Evolutionary conservation across 805 yeast genomes (phyloP), one percentile per base, ranked within the genome.

Genomic region (Yamadazyma insecticola): DNA sequence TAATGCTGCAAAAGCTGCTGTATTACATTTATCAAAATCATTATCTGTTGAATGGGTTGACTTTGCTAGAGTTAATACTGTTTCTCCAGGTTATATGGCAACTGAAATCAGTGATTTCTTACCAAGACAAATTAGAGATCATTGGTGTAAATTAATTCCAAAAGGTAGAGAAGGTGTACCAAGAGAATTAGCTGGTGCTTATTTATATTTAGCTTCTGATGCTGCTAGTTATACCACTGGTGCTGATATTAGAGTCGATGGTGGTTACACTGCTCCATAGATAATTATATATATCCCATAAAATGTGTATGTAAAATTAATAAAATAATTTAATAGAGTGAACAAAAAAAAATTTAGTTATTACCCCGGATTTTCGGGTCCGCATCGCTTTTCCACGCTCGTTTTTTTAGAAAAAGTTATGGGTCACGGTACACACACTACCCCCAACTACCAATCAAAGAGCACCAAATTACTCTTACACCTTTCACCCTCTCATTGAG

Each of bases 1-100:
- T 66, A 86, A 86, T 50, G 85, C 87, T 11, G 83, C 88, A 45
- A 87, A 86, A 67, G 95, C 95, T 24, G 95, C 78, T 9, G 78
- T 84, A 16, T 53, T 79, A 42, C 95, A 87, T 51, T 68, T 86
- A 46, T 75, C 81, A 21, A 79, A 69, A 54, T 83, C 92, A 1
- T 64, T 86, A 42, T 90, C 95, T 11, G 77, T 86, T 24, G 96
- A 87, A 62, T 87, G 92, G 89, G 76, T 88, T n/a, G 45, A 55
- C 23, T 82, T 81, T 49, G 94, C 90, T n/a, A 72, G 95, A 44
- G 90, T 80, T 36, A 85, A 85, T 64, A 67, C 84, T 17, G 72
- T 85, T 18, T 78, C 87, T 11, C 95, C 95, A 14, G 95, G 95
- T n/a, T 85, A 86, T 64, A 81, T 84, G 39, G 73, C 71, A 37